phyloP scores from a whole-genome alignment of 2,329 filamentous ascomycete species.

The Purpureocillium takamizusanense region DNA sequence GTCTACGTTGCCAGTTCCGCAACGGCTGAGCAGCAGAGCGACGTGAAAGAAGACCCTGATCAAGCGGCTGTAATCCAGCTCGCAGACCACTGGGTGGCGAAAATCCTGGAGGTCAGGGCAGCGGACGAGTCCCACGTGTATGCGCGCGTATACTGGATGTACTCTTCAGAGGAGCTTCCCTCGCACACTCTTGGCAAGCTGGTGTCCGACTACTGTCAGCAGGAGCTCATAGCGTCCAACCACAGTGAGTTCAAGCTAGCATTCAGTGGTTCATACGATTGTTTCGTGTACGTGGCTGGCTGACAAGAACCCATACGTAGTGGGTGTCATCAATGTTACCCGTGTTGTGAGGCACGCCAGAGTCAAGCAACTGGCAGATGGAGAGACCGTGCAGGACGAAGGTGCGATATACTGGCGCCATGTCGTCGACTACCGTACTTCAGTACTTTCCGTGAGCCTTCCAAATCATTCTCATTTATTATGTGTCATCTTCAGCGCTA shows the following conservation, averaged over 20 bases:
- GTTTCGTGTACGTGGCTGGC: too few relatives aligned
- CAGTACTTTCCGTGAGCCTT: too few relatives aligned
- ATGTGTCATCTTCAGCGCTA: too few relatives aligned
- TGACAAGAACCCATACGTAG: constrained; percentile 19
- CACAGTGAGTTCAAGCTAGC: constrained; percentile 40
- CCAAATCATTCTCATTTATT: too few relatives aligned
- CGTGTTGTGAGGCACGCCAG: constrained; percentile 55
- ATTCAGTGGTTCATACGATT: too few relatives aligned
- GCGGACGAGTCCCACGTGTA: constrained; percentile 1
- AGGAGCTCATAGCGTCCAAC: constrained; percentile 63
- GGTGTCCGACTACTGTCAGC: constrained; percentile 41
- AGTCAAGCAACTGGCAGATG: constrained; percentile 38
- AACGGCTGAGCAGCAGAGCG: too few relatives aligned
- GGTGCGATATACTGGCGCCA: too few relatives aligned
- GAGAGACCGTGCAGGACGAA: too few relatives aligned
- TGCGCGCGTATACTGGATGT: constrained; percentile 1
- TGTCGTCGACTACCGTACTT: too few relatives aligned
- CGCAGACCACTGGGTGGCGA: constrained; percentile 2
- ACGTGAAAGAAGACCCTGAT: too few relatives aligned
- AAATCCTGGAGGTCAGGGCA: constrained; percentile 1
- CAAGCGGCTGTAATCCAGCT: not conserved
- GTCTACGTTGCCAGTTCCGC: not conserved
- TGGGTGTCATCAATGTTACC: constrained; percentile 67
- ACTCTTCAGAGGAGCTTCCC: not conserved
- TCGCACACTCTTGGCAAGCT: not conserved